Percentiles rank a stretch among this genome's conserved stretches.
Evolutionary conservation across 73 alveolate species (phyloP).

Genomic region (Paramecium sonneborni): DNA sequence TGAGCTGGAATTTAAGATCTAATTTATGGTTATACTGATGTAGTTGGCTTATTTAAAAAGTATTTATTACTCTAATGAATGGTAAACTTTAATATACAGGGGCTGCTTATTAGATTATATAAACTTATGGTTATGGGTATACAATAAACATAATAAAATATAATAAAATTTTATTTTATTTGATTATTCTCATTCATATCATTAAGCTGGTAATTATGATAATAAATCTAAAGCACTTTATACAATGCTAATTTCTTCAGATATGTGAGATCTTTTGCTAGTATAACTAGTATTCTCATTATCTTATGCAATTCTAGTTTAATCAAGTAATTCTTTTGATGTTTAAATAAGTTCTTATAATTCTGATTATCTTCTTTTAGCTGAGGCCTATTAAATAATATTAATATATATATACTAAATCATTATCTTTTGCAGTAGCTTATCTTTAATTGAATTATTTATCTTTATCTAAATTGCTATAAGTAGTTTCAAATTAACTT

Average conservation of each 20-base stretch:
- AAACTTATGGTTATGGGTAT: conserved; percentile 3
- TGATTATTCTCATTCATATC: not conserved
- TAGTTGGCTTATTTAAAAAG: not conserved
- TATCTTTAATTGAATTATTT: not conserved
- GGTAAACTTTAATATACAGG: not conserved
- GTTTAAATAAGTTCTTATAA: not conserved
- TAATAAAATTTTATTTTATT: conserved; percentile 26
- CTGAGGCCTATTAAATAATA: not conserved
- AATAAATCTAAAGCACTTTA: conserved; percentile 51
- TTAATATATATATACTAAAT: not conserved
- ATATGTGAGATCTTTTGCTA: not conserved
- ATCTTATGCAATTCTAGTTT: conserved; percentile 2
- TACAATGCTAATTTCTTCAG: conserved; percentile 19
- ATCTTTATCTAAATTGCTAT: not conserved
- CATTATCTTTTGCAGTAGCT: not conserved
- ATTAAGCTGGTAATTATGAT: not conserved
- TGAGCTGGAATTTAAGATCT: conserved; percentile 13
- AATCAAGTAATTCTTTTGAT: not conserved
- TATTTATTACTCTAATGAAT: not conserved
- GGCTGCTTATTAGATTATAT: not conserved
- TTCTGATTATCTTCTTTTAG: conserved; percentile 21
- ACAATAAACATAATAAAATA: conserved; percentile 23
- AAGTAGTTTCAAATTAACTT: not conserved
- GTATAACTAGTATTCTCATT: not conserved
- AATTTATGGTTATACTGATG: not conserved